A percentile compares a stretch with the other conserved stretches of the same genome.
These are phyloP conservation scores for Dactylellina parvicollis DNA, from an alignment of 2,329 filamentous ascomycete species.

Conservation along the genomic window DNA sequence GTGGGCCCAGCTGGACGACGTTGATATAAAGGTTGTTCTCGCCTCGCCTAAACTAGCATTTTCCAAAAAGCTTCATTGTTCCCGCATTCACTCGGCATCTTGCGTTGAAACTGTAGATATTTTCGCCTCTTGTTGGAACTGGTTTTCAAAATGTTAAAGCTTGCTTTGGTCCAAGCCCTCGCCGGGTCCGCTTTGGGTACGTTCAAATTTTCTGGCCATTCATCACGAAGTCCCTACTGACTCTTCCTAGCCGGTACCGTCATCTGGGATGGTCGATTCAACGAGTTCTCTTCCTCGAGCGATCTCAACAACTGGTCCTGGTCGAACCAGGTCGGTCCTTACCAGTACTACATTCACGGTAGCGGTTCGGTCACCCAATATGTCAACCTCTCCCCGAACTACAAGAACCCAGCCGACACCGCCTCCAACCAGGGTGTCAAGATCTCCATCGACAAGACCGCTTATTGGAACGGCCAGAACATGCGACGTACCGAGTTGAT, in stretches of 20 bases:
- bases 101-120: constrained; percentile 12
- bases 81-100: neutral
- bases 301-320: constrained; percentile 71
- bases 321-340: constrained; percentile 74
- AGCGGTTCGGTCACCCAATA: constrained; percentile 68
- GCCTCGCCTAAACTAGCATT: constrained; percentile 23
- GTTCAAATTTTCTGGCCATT: no score
- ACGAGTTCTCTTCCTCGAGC: constrained; percentile 66
- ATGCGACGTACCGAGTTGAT: constrained; percentile 81
- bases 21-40: constrained; percentile 43
- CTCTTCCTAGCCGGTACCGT: constrained; percentile 61
- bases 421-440: constrained; percentile 72
- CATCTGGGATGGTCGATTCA: constrained; percentile 74
- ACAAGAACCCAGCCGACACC: constrained; percentile 73
- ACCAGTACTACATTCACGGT: constrained; percentile 74
- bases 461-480: constrained; percentile 75
- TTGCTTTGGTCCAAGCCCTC: constrained; percentile 53
- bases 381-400: constrained; percentile 69
- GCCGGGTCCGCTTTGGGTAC: constrained; percentile 46
- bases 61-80: constrained; percentile 14
- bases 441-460: constrained; percentile 72
- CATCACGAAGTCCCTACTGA: no score
- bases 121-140: constrained; percentile 32
- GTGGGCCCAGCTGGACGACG: neutral
- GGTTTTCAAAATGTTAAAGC: constrained; percentile 53